Evolutionary conservation across 768 basidiomycete species (phyloP), one percentile per base, ranked within the genome.

Genomic region (Tubosaeta sp.): DNA sequence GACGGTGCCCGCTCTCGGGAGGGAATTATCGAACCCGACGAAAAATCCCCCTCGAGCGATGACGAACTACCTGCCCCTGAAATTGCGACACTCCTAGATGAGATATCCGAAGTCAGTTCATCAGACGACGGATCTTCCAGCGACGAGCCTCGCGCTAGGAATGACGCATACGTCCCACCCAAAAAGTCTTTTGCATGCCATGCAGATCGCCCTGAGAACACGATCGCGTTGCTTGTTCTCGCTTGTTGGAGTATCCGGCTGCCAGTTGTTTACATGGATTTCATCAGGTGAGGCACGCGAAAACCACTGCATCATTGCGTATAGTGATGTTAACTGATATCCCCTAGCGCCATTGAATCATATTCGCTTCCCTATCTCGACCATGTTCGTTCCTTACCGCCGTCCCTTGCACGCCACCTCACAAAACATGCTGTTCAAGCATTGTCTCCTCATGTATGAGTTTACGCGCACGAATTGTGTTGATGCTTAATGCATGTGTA

Each of bases 351-450:
- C 49, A 84, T 94, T 39, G 88, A 93, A 63, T 70, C 71, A 29
- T 84, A 88, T 61, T 73, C 82, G 31, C 73, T 96, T 35, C 92
- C 91, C 2, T 94, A 93, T 69, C 74, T 96, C 36, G 87, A 92
- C 57, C 77, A 82, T 29, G 67, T 82, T 29, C 78, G 80, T 29
- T 61, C 80, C 30, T 69, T 95, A 7, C 88, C 91, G 1, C 54
- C 52, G 29, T 72, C 69, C 16, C 79, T 94, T 77, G 74, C 74
- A 2, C 60, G 67, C 35, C 90, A 92, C 70, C 79, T 95, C 45
- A 86, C 85, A 27, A 86, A 84, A 67, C 79, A 88, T 53, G 80
- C 76, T 40, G 70, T 76, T 29, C 77, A 77, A 63, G 82, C 84
- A 24, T 70, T 92, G 56, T 84, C 85, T 41, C 90, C 90, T 43